Evolutionary conservation across 192 early-diverging fungal genomes (phyloP), one percentile per base, ranked within the genome.

Genomic region (Funneliformis geosporum): DNA sequence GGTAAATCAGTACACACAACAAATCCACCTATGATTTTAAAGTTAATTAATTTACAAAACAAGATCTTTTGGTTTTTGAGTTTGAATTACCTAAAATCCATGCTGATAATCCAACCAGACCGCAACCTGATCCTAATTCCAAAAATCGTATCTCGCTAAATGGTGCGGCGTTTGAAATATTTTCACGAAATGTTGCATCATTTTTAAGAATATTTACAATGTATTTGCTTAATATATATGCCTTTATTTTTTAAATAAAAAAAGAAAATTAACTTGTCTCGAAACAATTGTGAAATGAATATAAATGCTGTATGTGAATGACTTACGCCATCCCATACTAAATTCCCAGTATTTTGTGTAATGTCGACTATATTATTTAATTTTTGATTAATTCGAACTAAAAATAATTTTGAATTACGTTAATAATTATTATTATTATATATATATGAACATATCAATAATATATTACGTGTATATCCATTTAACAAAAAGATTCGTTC

Each of bases 281-380:
- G 27, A 27, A 64, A 27, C 11, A 39, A 18, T 28, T 40, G 4
- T 55, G 10, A 66, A 33, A 66, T 16, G 2, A 67, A 21, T 5
- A 39, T 18, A 16, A 14, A 65, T 11, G 62, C 8, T 38, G 4
- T 18, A 67, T 28, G 3, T 12, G 28, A 28, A 28, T 28, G 18
- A 27, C 28, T 33, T 68, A 68, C 66, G 14, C 66, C 66, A 68
- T 68, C 66, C 66, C 66, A 68, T 18, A 68, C 66, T 68, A 68
- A 21, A 68, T 68, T 68, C 10, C 66, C 66, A 68, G 66, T 68
- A 68, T 68, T 68, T 18, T 68, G 27, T 39, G 66, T 68, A 18
- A 68, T 68, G n/a, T 42, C 25, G 6, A 68, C 18, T 7, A 21
- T 28, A 42, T 68, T 21, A 16, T 21, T 21, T 68, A 68, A 21